Evolutionary conservation across 2,329 filamentous ascomycete genomes (phyloP).

Genomic region (Leptographium wingfieldii): DNA sequence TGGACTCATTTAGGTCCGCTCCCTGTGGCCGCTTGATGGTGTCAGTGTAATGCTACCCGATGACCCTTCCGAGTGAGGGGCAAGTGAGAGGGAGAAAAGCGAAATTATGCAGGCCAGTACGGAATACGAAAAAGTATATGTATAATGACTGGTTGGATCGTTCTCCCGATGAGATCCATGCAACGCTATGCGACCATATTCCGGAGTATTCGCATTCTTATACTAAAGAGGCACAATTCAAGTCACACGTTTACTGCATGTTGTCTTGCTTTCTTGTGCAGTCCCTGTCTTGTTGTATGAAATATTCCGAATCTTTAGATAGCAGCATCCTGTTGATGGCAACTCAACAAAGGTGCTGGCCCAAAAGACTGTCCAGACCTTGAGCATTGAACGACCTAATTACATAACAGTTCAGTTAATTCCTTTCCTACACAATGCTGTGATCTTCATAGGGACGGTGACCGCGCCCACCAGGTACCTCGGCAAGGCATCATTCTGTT

Average conservation of each 20-base stretch:
- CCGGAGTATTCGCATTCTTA: neutral
- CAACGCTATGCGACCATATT: neutral
- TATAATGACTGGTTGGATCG: neutral
- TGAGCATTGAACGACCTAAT: too few species aligned
- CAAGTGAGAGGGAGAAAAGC: neutral
- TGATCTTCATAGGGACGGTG: too few species aligned
- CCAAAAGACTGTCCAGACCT: too few species aligned
- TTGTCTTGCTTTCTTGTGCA: neutral
- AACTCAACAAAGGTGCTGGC: too few species aligned
- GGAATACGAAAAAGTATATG: neutral
- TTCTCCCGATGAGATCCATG: neutral
- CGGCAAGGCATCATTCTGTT: too few species aligned
- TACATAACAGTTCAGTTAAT: too few species aligned
- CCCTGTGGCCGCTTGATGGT: neutral
- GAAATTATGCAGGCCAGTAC: neutral
- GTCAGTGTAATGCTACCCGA: neutral
- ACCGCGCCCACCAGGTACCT: too few species aligned
- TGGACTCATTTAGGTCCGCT: neutral
- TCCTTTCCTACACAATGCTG: too few species aligned
- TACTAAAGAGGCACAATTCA: neutral
- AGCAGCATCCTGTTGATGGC: too few species aligned
- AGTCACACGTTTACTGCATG: neutral
- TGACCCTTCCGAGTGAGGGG: neutral
- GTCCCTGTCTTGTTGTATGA: too few species aligned
- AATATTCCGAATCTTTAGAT: too few species aligned